Percentiles rank a stretch among this genome's conserved stretches.
phyloP scores from a whole-genome alignment of 2,329 filamentous ascomycete species.

The Trichoderma arundinaceum region DNA sequence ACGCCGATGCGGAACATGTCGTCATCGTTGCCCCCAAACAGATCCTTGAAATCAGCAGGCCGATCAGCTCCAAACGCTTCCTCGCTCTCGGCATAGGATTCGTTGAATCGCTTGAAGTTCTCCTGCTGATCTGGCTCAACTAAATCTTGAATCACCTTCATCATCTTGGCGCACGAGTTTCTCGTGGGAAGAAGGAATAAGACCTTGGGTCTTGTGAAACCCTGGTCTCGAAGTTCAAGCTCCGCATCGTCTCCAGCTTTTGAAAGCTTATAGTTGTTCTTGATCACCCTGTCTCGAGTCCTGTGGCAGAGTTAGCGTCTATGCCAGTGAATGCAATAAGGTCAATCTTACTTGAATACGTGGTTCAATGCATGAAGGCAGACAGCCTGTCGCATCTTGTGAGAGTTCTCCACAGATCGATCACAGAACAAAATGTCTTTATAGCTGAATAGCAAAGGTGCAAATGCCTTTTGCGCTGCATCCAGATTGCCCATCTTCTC shows the following conservation, averaged over 20 bases:
- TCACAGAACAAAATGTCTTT: slow-evolving; percentile 79
- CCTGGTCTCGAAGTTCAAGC: slow-evolving; percentile 85
- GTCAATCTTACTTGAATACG: slow-evolving; percentile 73
- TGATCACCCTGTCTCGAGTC: slow-evolving; percentile 87
- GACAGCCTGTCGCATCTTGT: slow-evolving; percentile 70
- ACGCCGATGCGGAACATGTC: slow-evolving; percentile 96
- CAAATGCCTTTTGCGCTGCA: slow-evolving; percentile 66
- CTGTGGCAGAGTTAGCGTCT: slow-evolving; percentile 44
- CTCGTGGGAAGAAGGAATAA: slow-evolving; percentile 89
- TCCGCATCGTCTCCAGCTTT: slow-evolving; percentile 68
- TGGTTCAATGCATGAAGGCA: slow-evolving; percentile 91
- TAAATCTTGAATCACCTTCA: slow-evolving; percentile 77
- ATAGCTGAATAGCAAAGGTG: slow-evolving; percentile 79
- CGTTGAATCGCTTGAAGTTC: slow-evolving; percentile 90
- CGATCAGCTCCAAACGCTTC: slow-evolving; percentile 71
- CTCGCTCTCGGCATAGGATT: slow-evolving; percentile 74
- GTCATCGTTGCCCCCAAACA: slow-evolving; percentile 95
- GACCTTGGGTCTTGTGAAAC: slow-evolving; percentile 92
- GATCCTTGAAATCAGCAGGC: slow-evolving; percentile 83
- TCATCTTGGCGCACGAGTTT: slow-evolving; percentile 78
- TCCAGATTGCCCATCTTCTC: slow-evolving; percentile 64
- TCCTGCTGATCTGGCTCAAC: slow-evolving; percentile 89
- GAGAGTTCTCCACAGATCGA: slow-evolving; percentile 71
- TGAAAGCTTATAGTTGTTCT: slow-evolving; percentile 83
- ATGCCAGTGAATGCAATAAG: background rate